Conservation (phyloP, 495 filamentous ascomycete genomes). For the Glarea lozoyensis region DNA sequence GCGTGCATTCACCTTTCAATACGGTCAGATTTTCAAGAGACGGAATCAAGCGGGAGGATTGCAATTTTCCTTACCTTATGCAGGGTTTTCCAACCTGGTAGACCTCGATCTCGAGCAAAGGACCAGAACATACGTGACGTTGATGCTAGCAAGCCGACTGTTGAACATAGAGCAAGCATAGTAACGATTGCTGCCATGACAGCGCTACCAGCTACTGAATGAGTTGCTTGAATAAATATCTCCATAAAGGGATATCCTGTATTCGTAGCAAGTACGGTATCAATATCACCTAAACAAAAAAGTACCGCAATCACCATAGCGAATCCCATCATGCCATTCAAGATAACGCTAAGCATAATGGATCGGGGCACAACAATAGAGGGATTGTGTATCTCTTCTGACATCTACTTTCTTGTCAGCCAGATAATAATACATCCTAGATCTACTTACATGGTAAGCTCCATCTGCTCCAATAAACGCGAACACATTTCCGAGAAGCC, state of each 20-base stretch:
- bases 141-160: not conserved
- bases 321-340: conserved; percentile 35
- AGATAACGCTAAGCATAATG: conserved; percentile 30
- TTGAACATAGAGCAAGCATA: not conserved
- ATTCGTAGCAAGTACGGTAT: conserved; percentile 22
- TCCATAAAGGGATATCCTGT: conserved; percentile 38
- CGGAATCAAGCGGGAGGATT: not conserved
- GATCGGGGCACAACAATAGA: conserved; percentile 29
- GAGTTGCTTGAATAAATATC: conserved; percentile 25
- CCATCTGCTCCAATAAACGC: not conserved
- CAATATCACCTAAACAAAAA: conserved; percentile 32
- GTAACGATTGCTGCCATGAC: conserved; percentile 4
- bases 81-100: not conserved
- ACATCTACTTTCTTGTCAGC: conserved; percentile 19
- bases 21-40: not conserved
- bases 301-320: conserved; percentile 31
- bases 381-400: conserved; percentile 37
- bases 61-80: not conserved
- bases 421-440: conserved; percentile 1
- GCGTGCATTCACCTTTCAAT: not conserved
- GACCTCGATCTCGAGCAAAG: not conserved
- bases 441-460: not conserved
- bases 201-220: conserved; percentile 22
- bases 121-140: not conserved
- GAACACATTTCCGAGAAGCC: not conserved